These are phyloP conservation scores for Geotrichum aggregatum DNA, from an alignment of 1,139 yeast species.

Conservation along the genomic window DNA sequence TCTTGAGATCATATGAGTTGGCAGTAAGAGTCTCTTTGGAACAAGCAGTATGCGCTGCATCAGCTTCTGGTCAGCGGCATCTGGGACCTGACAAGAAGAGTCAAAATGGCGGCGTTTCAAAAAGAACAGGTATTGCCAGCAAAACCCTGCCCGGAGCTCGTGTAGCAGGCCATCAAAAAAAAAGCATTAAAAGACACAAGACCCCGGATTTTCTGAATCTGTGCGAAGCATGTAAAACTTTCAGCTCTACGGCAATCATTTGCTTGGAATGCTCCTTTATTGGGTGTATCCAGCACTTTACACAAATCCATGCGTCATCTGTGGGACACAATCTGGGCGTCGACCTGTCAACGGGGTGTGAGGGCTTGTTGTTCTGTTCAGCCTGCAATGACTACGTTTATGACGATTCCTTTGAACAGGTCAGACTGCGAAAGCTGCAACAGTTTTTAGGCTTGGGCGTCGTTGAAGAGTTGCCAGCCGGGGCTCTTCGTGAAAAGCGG, in stretches of 20 bases:
- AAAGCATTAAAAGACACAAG: not conserved
- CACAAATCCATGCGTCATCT: slow-evolving; percentile 55
- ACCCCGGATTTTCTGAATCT: not conserved
- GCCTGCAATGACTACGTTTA: slow-evolving; percentile 70
- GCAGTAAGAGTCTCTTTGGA: slow-evolving; percentile 26
- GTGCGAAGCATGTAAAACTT: slow-evolving; percentile 20
- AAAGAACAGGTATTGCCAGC: slow-evolving; percentile 2
- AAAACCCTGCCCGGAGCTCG: slow-evolving; percentile 12
- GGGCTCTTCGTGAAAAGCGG: slow-evolving; percentile 10
- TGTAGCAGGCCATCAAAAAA: not conserved
- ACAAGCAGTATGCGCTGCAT: slow-evolving; percentile 10
- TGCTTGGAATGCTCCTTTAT: slow-evolving; percentile 82
- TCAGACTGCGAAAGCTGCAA: slow-evolving; percentile 41
- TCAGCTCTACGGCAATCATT: slow-evolving; percentile 38
- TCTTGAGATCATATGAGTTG: slow-evolving; percentile 25
- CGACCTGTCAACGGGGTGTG: slow-evolving; percentile 27
- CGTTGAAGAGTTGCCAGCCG: slow-evolving; percentile 20
- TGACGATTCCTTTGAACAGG: slow-evolving; percentile 53
- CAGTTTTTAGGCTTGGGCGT: slow-evolving; percentile 12
- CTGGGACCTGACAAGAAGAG: slow-evolving; percentile 13
- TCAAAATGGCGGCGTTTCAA: not conserved
- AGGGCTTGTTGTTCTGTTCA: slow-evolving; percentile 54
- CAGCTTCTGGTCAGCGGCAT: slow-evolving; percentile 8
- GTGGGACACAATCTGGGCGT: slow-evolving; percentile 69
- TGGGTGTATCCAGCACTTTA: slow-evolving; percentile 66